Conservation (phyloP, 2,329 filamentous ascomycete species). For the Venturia aucupariae region DNA sequence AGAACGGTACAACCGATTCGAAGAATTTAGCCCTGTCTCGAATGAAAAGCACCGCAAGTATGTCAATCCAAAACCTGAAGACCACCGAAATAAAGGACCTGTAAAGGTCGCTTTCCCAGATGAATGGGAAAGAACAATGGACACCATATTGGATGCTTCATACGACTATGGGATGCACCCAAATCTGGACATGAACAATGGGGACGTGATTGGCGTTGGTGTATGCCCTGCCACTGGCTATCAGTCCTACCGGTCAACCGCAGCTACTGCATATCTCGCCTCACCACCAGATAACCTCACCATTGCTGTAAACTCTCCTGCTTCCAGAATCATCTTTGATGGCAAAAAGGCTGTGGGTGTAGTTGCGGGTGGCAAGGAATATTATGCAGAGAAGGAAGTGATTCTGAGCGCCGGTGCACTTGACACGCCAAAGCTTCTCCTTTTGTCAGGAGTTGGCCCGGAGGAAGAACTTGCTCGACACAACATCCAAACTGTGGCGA, state of each 20-base stretch:
- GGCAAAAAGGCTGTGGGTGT: constrained; percentile 39
- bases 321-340: constrained; percentile 40
- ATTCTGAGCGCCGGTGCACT: constrained; percentile 33
- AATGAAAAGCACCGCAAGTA: constrained; percentile 34
- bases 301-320: constrained; percentile 40
- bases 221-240: constrained; percentile 41
- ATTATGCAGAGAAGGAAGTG: constrained; percentile 30
- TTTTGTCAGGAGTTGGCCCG: constrained; percentile 50
- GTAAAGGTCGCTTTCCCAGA: constrained; percentile 41
- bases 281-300: constrained; percentile 42
- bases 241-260: constrained; percentile 41
- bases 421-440: constrained; percentile 39
- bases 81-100: constrained; percentile 43
- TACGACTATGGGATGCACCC: constrained; percentile 39
- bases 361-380: constrained; percentile 32
- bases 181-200: constrained; percentile 50
- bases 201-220: constrained; percentile 49
- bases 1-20: constrained; percentile 42
- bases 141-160: constrained; percentile 35
- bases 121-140: constrained; percentile 42
- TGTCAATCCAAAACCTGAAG: constrained; percentile 32
- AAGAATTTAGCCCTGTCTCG: constrained; percentile 39
- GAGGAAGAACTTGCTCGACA: constrained; percentile 34
- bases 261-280: constrained; percentile 39
- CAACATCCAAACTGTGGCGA: constrained; percentile 32